Percentiles rank a stretch among this genome's conserved stretches.
Evolutionary conservation across 148 eudicot species (phyloP).

Genomic region (Agrostemma githago): DNA sequence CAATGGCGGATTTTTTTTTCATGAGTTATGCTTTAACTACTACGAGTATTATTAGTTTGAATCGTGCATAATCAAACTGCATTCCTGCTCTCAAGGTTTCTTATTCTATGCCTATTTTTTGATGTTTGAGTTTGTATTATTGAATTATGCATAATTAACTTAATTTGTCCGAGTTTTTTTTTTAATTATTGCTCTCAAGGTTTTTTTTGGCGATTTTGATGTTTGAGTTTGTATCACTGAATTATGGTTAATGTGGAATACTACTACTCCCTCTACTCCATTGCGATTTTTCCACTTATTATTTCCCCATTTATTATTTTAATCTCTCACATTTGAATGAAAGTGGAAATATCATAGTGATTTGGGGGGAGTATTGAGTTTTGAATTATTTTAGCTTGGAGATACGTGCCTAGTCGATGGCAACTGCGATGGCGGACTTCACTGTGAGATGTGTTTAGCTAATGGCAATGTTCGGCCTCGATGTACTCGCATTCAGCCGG

Average conservation of each 20-base stretch:
- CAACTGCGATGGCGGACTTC: conserved; percentile 67
- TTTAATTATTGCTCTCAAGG: too few species aligned
- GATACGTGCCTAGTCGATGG: conserved; percentile 39
- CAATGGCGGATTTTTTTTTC: conserved; percentile 21
- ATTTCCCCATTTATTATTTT: too few species aligned
- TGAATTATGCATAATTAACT: neutral
- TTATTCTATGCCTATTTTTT: neutral
- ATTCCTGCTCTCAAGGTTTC: conserved; percentile 47
- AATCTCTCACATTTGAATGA: too few species aligned
- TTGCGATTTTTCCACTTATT: too few species aligned
- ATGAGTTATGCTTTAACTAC: neutral
- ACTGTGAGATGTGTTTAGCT: conserved; percentile 81
- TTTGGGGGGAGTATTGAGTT: neutral
- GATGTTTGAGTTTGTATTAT: neutral
- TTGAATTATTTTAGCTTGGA: conserved; percentile 38
- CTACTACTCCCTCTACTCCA: too few species aligned
- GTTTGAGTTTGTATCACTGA: too few species aligned
- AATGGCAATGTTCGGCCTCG: conserved; percentile 61
- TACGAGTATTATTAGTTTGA: neutral
- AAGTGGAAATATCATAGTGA: too few species aligned
- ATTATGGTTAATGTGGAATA: too few species aligned
- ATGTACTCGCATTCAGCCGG: conserved; percentile 72
- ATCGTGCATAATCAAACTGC: conserved; percentile 6
- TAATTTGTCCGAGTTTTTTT: neutral
- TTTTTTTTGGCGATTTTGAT: too few species aligned